Base-by-base conservation (phyloP, 495 filamentous ascomycete genomes). In the Xeromyces bisporus region DNA sequence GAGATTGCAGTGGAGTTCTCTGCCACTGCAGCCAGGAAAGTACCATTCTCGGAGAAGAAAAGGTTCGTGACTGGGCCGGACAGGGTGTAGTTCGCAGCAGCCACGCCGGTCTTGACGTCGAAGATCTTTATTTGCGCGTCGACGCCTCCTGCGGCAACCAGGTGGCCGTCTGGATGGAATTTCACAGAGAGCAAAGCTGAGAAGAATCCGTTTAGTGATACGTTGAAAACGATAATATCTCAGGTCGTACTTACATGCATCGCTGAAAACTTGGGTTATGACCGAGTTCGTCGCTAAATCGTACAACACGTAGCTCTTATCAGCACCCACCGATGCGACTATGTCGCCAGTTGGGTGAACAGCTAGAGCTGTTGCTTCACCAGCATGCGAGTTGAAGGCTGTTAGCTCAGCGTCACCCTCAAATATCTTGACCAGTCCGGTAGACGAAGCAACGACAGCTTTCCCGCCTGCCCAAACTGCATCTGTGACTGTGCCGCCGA, bases 11-110 rank as follows among this genome's bases (percentile, higher is more conserved):
- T 78, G 28, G 78, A 76, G 13, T 73, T 74, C 42, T 77, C 71
- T 14, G 69, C 68, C 10, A 74, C 71, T 1, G 80, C 71, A 7
- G 91, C 89, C 39, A 97, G 72, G 77, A 83, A 94, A 37, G 76
- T 87, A n/a, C 89, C 89, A 38, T 96, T 97, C 53, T 97, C 91
- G 0, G 86, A 94, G 60, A 97, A 97, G 40, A 72, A 62, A 5
- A 97, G 55, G 17, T 70, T 66, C 41, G 75, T 70, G 17, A 93
- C 67, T 0, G 81, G 68, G 2, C 69, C 69, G 3, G 67, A 63
- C 34, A 77, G 61, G 8, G 64, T 55, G 49, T 86, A 87, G 43
- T 62, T 67, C 10, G 80, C 80, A 11, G 77, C 81, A 38, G 66
- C 64, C 31, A 67, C 55, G 7, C 78, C 74, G 2, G 70, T 73